Conservation (phyloP, 2,329 filamentous ascomycete species). For the Colletotrichum sp. region DNA sequence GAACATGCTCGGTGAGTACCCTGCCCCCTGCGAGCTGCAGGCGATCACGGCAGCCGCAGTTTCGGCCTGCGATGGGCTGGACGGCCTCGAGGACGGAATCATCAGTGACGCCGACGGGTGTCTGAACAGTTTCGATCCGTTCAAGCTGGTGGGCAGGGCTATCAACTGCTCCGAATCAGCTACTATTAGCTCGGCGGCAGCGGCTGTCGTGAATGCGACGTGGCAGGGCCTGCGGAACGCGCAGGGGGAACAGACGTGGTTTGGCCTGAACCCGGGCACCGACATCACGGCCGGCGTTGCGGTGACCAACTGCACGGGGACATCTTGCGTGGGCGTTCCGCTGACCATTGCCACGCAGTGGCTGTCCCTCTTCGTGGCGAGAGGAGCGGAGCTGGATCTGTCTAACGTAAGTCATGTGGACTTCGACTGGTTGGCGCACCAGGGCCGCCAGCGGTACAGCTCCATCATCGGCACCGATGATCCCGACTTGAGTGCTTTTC, state of each 20-base stretch:
- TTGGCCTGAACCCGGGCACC: slow-evolving; percentile 12
- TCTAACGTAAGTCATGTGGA: slow-evolving; percentile 6
- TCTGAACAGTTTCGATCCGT: slow-evolving; percentile 11
- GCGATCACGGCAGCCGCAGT: slow-evolving; percentile 45
- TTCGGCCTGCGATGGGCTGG: slow-evolving; percentile 50
- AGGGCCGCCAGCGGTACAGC: not conserved
- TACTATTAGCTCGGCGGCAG: slow-evolving; percentile 12
- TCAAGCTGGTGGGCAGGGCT: not conserved
- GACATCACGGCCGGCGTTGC: slow-evolving; percentile 14
- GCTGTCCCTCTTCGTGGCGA: slow-evolving; percentile 29
- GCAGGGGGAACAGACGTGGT: not conserved
- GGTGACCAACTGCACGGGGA: not conserved
- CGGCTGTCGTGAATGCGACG: slow-evolving; percentile 20
- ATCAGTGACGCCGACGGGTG: slow-evolving; percentile 36
- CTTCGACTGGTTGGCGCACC: slow-evolving; percentile 12
- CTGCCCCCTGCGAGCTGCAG: slow-evolving; percentile 24
- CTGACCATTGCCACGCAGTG: slow-evolving; percentile 20
- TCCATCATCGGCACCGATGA: slow-evolving; percentile 31
- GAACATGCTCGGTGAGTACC: not conserved
- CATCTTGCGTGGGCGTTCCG: not conserved
- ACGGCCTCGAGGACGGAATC: slow-evolving; percentile 52
- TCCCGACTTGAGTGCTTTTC: slow-evolving; percentile 33
- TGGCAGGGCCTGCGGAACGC: slow-evolving; percentile 16
- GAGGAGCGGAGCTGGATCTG: slow-evolving; percentile 31
- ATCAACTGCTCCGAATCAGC: not conserved